A percentile compares a stretch with the other conserved stretches of the same genome.
These are phyloP conservation scores for Verticillium isaacii DNA, from an alignment of 2,329 filamentous ascomycete species.

Conservation along the genomic window DNA sequence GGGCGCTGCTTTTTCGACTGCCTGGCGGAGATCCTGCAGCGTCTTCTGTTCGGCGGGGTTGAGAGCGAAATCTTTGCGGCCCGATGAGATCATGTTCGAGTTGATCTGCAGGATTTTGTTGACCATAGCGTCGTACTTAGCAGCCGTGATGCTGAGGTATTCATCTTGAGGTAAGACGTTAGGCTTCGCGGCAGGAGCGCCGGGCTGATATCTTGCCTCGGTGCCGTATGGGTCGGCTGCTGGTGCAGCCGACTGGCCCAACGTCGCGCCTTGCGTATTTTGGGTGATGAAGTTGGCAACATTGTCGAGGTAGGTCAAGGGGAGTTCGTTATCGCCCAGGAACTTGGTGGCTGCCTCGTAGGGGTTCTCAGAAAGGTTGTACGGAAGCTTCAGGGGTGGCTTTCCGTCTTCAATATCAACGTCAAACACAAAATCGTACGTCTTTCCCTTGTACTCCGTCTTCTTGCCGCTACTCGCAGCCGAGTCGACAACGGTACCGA, in stretches of 20 bases:
- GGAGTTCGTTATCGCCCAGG: slow-evolving; percentile 81
- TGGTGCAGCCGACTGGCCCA: slow-evolving; percentile 57
- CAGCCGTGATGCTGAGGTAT: slow-evolving; percentile 72
- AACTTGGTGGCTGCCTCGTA: slow-evolving; percentile 92
- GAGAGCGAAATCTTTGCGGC: slow-evolving; percentile 68
- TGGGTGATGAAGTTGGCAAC: slow-evolving; percentile 88
- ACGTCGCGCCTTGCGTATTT: slow-evolving; percentile 80
- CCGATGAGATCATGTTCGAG: slow-evolving; percentile 63
- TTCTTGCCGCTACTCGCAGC: slow-evolving; percentile 79
- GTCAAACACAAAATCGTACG: slow-evolving; percentile 95
- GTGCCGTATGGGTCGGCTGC: slow-evolving; percentile 70
- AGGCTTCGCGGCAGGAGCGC: slow-evolving; percentile 52
- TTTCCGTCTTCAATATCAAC: slow-evolving; percentile 95
- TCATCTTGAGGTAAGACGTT: slow-evolving; percentile 72
- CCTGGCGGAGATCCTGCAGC: slow-evolving; percentile 55
- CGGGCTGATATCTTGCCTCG: slow-evolving; percentile 74
- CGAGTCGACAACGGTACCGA: slow-evolving; percentile 92
- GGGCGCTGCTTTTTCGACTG: slow-evolving; percentile 56
- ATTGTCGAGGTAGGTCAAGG: slow-evolving; percentile 81
- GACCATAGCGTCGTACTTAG: slow-evolving; percentile 67
- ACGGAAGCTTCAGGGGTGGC: slow-evolving; percentile 88
- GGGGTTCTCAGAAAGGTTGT: slow-evolving; percentile 86
- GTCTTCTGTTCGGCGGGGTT: slow-evolving; percentile 65
- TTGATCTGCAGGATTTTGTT: slow-evolving; percentile 77
- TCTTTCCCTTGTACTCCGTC: slow-evolving; percentile 72